Percentiles rank a stretch among this genome's conserved stretches.
These are phyloP conservation scores for Pestalotiopsis sp. DNA, from an alignment of 2,329 filamentous ascomycete species.

Conservation along the genomic window DNA sequence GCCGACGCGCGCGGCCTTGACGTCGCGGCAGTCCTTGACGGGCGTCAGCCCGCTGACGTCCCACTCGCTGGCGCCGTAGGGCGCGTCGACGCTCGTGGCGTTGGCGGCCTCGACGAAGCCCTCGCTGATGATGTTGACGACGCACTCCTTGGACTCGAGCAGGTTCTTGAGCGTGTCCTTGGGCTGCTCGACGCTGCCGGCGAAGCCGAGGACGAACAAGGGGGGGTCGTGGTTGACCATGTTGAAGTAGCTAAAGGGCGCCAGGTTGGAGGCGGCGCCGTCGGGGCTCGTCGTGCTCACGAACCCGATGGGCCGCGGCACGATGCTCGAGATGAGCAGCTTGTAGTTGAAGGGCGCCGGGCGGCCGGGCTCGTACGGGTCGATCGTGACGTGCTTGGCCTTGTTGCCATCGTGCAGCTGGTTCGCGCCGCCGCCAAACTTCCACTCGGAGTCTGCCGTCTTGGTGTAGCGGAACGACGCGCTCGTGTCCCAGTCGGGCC, in stretches of 20 bases:
- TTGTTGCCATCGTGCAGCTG: conserved; percentile 29
- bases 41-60: conserved; percentile 73
- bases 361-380: conserved; percentile 74
- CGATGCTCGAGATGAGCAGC: conserved; percentile 78
- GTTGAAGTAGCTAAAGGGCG: conserved; percentile 86
- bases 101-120: conserved; percentile 87
- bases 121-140: conserved; percentile 86
- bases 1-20: conserved; percentile 61
- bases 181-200: conserved; percentile 45
- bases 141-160: conserved; percentile 69
- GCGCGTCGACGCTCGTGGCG: conserved; percentile 74
- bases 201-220: conserved; percentile 66
- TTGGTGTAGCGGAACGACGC: conserved; percentile 58
- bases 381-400: conserved; percentile 68
- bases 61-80: conserved; percentile 79
- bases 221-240: conserved; percentile 85
- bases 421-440: conserved; percentile 66
- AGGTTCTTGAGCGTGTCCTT: conserved; percentile 84
- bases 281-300: conserved; percentile 58
- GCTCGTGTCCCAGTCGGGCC: conserved; percentile 57
- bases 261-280: conserved; percentile 68
- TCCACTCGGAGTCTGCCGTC: conserved; percentile 66
- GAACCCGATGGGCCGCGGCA: conserved; percentile 78
- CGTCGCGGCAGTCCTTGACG: conserved; percentile 60
- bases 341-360: conserved; percentile 81